These are phyloP conservation scores for Backusella parvicylindrica DNA, from an alignment of 192 early-diverging fungal genomes.

Conservation along the genomic window DNA sequence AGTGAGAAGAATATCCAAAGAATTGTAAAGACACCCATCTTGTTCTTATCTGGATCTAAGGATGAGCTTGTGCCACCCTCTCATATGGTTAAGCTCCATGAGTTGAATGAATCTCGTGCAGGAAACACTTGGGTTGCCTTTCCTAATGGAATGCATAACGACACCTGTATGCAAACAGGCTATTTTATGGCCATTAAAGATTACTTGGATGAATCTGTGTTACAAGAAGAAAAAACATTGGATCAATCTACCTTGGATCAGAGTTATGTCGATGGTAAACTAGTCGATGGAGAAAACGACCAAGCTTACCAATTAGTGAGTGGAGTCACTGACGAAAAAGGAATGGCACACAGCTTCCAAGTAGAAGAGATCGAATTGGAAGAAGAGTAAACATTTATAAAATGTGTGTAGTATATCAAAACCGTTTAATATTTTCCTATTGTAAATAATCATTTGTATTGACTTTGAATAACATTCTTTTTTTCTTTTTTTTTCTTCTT, in stretches of 20 bases:
- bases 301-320: constrained; percentile 18
- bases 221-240: background rate
- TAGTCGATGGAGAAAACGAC: background rate
- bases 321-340: constrained; percentile 18
- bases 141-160: constrained; percentile 84
- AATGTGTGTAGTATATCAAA: background rate
- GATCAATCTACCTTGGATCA: constrained; percentile 6
- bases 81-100: constrained; percentile 82
- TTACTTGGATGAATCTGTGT: background rate
- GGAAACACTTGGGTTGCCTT: constrained; percentile 59
- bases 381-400: background rate
- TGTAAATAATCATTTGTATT: background rate
- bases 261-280: constrained; percentile 7
- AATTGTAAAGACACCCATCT: constrained; percentile 65
- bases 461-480: background rate
- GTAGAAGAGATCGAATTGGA: constrained; percentile 17
- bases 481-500: background rate
- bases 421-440: background rate
- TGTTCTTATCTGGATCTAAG: constrained; percentile 75
- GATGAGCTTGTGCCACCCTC: constrained; percentile 88
- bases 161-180: constrained; percentile 61
- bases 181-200: constrained; percentile 12
- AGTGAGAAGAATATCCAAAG: constrained; percentile 68
- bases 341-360: constrained; percentile 15
- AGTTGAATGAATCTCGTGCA: constrained; percentile 49